Percentiles rank a stretch among this genome's conserved stretches.
Evolutionary conservation across 2,329 filamentous ascomycete species (phyloP).

Genomic region (Trichophyton verrucosum): DNA sequence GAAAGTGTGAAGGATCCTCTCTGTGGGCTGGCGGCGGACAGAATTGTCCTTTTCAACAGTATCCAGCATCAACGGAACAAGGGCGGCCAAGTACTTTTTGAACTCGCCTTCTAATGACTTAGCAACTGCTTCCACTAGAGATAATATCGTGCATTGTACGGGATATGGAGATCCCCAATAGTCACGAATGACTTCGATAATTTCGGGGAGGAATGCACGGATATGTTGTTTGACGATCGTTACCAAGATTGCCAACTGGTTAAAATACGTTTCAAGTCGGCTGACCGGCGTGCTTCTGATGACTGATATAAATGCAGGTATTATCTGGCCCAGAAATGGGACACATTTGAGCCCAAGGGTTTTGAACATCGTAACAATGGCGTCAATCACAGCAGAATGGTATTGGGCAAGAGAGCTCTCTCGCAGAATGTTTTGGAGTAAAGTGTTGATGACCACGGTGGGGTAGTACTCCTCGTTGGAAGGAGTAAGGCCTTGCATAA

Average conservation of each 20-base stretch:
- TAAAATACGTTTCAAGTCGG: slow-evolving; percentile 90
- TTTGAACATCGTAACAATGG: slow-evolving; percentile 97
- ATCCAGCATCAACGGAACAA: slow-evolving; percentile 87
- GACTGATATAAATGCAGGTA: slow-evolving; percentile 83
- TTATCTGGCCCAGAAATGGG: slow-evolving; percentile 82
- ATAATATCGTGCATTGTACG: slow-evolving; percentile 81
- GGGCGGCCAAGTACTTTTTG: slow-evolving; percentile 80
- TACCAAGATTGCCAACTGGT: slow-evolving; percentile 83
- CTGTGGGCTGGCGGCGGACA: slow-evolving; percentile 64
- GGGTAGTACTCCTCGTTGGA: slow-evolving; percentile 98
- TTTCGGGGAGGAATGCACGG: slow-evolving; percentile 73
- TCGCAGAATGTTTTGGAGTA: slow-evolving; percentile 74
- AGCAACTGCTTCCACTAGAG: slow-evolving; percentile 85
- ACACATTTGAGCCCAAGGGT: slow-evolving; percentile 94
- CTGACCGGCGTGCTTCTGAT: slow-evolving; percentile 68
- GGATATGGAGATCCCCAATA: slow-evolving; percentile 76
- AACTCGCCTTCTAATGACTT: slow-evolving; percentile 93
- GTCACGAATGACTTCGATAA: slow-evolving; percentile 74
- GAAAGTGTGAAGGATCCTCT: slow-evolving; percentile 87
- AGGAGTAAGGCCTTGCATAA: slow-evolving; percentile 93
- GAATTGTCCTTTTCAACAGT: slow-evolving; percentile 78
- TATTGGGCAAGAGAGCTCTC: slow-evolving; percentile 82
- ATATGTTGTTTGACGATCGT: slow-evolving; percentile 96
- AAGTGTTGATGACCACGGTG: slow-evolving; percentile 90
- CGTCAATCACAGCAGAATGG: slow-evolving; percentile 88